These are phyloP conservation scores for Ajuga chamaepitys DNA, from an alignment of 257 asterid species.

Conservation along the genomic window DNA sequence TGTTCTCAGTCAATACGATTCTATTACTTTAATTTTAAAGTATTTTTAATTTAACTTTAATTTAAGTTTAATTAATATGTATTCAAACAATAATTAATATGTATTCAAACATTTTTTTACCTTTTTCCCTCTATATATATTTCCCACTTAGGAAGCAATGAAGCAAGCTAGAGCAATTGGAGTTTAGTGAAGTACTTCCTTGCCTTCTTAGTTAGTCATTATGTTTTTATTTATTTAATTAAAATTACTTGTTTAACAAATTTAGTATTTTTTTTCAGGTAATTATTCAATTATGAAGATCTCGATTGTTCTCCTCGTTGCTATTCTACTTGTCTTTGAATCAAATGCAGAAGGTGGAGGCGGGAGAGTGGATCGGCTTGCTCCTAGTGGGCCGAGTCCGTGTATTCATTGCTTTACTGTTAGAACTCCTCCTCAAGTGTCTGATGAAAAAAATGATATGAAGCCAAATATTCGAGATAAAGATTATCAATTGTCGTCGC, in stretches of 20 bases:
- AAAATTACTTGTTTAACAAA: background rate
- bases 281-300: conserved; percentile 11
- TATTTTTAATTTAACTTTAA: background rate
- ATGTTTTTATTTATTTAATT: too few relatives aligned
- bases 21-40: background rate
- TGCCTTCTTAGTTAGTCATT: background rate
- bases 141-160: background rate
- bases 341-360: background rate
- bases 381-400: conserved; percentile 20
- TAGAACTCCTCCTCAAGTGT: background rate
- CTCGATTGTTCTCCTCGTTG: conserved; percentile 1
- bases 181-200: background rate
- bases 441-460: background rate
- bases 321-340: conserved; percentile 2
- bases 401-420: conserved; percentile 26
- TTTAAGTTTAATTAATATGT: background rate
- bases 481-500: background rate
- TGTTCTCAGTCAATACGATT: conserved; percentile 19
- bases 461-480: background rate
- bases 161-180: background rate
- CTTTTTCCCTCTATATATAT: conserved; percentile 18
- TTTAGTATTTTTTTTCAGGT: background rate
- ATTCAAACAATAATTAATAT: too few relatives aligned
- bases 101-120: too few relatives aligned
- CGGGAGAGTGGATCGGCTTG: conserved; percentile 4